Percentiles rank a stretch among this genome's conserved stretches.
Evolutionary conservation across 805 yeast genomes (phyloP).

Genomic region (Kodamaea sagamina): DNA sequence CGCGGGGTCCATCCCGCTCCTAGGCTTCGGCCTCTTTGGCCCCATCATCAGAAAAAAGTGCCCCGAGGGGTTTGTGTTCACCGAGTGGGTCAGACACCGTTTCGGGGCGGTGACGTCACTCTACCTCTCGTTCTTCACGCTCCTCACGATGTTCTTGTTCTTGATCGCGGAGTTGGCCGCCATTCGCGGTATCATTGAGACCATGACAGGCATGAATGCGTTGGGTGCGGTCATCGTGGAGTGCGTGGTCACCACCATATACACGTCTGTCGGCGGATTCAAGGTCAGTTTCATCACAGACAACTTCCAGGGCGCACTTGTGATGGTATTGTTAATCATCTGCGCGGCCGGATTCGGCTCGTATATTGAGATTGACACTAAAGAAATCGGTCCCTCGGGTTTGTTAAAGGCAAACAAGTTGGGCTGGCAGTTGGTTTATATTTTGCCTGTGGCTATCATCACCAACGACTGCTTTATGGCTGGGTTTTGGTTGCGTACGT

Average conservation of each 20-base stretch:
- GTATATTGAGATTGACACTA: slow-evolving; percentile 62
- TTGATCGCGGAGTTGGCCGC: slow-evolving; percentile 89
- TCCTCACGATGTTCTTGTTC: slow-evolving; percentile 80
- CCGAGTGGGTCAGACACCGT: slow-evolving; percentile 91
- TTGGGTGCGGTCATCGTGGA: slow-evolving; percentile 82
- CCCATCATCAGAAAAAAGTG: slow-evolving; percentile 76
- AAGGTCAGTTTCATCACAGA: slow-evolving; percentile 86
- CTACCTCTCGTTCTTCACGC: slow-evolving; percentile 77
- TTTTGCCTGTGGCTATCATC: slow-evolving; percentile 80
- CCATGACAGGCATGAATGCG: slow-evolving; percentile 77
- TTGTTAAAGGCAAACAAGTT: slow-evolving; percentile 65
- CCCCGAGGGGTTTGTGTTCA: slow-evolving; percentile 87
- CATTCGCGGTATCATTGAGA: slow-evolving; percentile 70
- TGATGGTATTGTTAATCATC: slow-evolving; percentile 63
- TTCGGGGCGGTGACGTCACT: slow-evolving; percentile 73
- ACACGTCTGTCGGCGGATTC: slow-evolving; percentile 89
- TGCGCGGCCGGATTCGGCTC: slow-evolving; percentile 80
- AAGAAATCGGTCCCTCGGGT: slow-evolving; percentile 64
- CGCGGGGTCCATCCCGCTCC: slow-evolving; percentile 80
- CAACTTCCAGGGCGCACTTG: slow-evolving; percentile 77
- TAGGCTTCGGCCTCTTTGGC: slow-evolving; percentile 79
- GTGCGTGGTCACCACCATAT: slow-evolving; percentile 82
- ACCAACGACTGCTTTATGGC: slow-evolving; percentile 89
- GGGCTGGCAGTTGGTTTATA: slow-evolving; percentile 89
- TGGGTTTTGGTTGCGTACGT: slow-evolving; percentile 93